phyloP scores from a whole-genome alignment of 371 early-diverging fungal species.

The Rhizopus microsporus region DNA sequence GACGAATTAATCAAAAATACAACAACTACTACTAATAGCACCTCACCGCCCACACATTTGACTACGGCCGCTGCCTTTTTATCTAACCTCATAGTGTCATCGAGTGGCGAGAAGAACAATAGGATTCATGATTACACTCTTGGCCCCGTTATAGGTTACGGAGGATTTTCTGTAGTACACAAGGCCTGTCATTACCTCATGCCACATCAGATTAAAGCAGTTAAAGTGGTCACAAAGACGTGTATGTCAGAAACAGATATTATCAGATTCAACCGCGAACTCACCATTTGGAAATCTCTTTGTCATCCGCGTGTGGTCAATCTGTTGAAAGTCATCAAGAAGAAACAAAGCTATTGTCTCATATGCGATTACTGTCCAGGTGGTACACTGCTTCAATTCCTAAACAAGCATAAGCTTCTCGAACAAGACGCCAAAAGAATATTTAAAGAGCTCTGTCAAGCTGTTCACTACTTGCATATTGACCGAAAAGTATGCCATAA shows the following conservation, averaged over 20 bases:
- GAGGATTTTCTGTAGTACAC: constrained; percentile 70
- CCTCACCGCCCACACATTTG: neutral
- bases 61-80: constrained; percentile 1
- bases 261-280: constrained; percentile 51
- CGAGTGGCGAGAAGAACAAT: constrained; percentile 34
- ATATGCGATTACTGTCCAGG: constrained; percentile 69
- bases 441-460: constrained; percentile 72
- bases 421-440: constrained; percentile 51
- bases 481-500: constrained; percentile 79
- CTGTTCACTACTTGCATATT: constrained; percentile 80
- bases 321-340: constrained; percentile 63
- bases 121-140: constrained; percentile 68
- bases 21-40: neutral
- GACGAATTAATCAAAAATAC: neutral
- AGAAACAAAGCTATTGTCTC: constrained; percentile 52
- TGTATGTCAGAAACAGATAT: constrained; percentile 14
- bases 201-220: constrained; percentile 45
- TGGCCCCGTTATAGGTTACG: constrained; percentile 60
- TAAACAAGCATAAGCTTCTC: constrained; percentile 22
- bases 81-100: neutral
- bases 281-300: constrained; percentile 71
- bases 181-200: constrained; percentile 48
- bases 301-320: constrained; percentile 69
- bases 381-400: constrained; percentile 53
- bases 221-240: constrained; percentile 56